phyloP scores from a whole-genome alignment of 495 filamentous ascomycete species.

The Viridothelium virens region DNA sequence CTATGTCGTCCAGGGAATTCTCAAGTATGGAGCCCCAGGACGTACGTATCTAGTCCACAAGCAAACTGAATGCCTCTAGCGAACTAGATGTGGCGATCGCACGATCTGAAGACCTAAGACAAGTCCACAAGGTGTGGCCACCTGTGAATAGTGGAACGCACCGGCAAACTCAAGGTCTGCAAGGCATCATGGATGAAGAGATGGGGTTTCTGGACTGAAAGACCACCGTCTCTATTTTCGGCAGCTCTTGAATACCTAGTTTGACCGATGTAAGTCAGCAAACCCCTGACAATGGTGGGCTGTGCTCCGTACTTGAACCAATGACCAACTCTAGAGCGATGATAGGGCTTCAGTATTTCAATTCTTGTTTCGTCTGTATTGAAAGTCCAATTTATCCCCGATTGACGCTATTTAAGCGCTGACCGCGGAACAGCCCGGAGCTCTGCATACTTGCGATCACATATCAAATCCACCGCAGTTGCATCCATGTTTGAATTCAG shows the following conservation, averaged over 20 bases:
- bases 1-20: slow-evolving; percentile 58
- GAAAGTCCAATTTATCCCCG: too few relatives aligned
- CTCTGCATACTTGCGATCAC: not conserved
- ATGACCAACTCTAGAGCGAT: not conserved
- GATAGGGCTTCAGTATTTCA: not conserved
- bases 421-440: not conserved
- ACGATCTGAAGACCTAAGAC: slow-evolving; percentile 39
- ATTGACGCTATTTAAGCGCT: not conserved
- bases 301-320: not conserved
- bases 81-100: slow-evolving; percentile 41
- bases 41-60: slow-evolving; percentile 11
- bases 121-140: slow-evolving; percentile 41
- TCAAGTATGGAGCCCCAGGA: slow-evolving; percentile 45
- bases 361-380: not conserved
- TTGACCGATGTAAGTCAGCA: not conserved
- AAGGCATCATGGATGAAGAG: slow-evolving; percentile 49
- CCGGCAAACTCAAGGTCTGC: slow-evolving; percentile 35
- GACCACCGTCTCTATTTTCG: not conserved
- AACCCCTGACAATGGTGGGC: too few relatives aligned
- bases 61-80: slow-evolving; percentile 25
- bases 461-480: too few relatives aligned
- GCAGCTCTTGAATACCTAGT: not conserved
- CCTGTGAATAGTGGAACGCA: slow-evolving; percentile 40
- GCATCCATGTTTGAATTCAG: too few relatives aligned
- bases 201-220: slow-evolving; percentile 49